Evolutionary conservation across 768 basidiomycete genomes (phyloP).

Genomic region (Mycena alexandri): DNA sequence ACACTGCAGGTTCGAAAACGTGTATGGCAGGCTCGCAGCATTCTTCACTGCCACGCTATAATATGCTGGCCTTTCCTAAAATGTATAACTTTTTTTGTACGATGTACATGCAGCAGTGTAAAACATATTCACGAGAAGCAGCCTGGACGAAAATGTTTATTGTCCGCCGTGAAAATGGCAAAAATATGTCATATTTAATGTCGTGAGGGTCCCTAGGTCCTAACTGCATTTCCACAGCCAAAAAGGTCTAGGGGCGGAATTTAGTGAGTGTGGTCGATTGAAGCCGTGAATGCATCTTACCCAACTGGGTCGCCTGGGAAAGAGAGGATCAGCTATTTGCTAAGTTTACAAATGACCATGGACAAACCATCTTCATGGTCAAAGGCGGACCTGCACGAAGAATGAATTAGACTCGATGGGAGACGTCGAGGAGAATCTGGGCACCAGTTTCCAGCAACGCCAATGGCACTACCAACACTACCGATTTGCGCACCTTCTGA

Average conservation of each 20-base stretch:
- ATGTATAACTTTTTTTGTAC: background rate
- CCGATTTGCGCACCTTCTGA: constrained; percentile 79
- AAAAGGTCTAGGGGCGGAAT: constrained; percentile 7
- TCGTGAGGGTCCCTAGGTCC: background rate
- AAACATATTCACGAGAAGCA: too few relatives aligned
- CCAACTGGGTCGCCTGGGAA: constrained; percentile 72
- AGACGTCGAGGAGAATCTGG: too few relatives aligned
- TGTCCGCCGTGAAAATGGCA: background rate
- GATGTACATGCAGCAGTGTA: too few relatives aligned
- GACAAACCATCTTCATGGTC: constrained; percentile 65
- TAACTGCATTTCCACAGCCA: constrained; percentile 30
- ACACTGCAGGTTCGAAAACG: constrained; percentile 59
- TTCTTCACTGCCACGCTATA: constrained; percentile 30
- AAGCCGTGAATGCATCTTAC: constrained; percentile 46
- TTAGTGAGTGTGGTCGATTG: background rate
- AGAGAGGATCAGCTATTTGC: constrained; percentile 8
- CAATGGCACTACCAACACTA: constrained; percentile 71
- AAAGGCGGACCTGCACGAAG: constrained; percentile 55
- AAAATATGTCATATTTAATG: background rate
- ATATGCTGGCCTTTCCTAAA: background rate
- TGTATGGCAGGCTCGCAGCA: constrained; percentile 52
- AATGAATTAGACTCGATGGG: too few relatives aligned
- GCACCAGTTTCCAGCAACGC: constrained; percentile 75
- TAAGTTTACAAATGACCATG: background rate
- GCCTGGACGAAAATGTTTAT: too few relatives aligned